These are phyloP conservation scores for Mycena leptocephala DNA, from an alignment of 768 basidiomycete genomes.

Conservation along the genomic window DNA sequence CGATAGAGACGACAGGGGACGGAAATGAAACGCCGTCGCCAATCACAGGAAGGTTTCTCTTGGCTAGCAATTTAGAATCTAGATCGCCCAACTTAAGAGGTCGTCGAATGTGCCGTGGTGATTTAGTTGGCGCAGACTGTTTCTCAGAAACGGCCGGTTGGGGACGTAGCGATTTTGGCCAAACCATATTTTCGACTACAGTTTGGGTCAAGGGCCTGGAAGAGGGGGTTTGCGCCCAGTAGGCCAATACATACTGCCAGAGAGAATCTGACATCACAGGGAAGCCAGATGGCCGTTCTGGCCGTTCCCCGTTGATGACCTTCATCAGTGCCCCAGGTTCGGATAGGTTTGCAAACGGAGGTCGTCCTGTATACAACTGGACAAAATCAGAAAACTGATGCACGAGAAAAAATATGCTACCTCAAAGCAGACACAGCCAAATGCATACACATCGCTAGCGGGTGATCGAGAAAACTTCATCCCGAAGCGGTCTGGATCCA, in stretches of 20 bases:
- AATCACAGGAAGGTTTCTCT: too few species aligned
- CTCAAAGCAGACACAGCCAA: constrained; percentile 52
- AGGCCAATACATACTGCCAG: background rate
- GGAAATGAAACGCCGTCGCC: background rate
- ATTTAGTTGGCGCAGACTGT: too few species aligned
- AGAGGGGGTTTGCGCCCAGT: background rate
- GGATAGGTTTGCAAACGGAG: constrained; percentile 6
- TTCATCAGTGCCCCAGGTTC: constrained; percentile 9
- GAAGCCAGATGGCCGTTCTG: background rate
- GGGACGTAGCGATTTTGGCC: background rate
- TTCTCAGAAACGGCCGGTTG: too few species aligned
- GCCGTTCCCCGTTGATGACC: constrained; percentile 6
- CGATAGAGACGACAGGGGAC: background rate
- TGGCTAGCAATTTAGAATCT: too few species aligned
- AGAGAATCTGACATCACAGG: background rate
- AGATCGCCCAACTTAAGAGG: too few species aligned
- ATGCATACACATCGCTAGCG: constrained; percentile 51
- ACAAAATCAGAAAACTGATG: background rate
- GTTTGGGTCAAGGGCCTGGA: background rate
- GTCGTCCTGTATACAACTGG: constrained; percentile 23
- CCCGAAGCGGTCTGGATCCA: constrained; percentile 47
- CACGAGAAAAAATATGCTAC: constrained; percentile 24
- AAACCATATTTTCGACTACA: constrained; percentile 2
- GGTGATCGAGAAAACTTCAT: constrained; percentile 42
- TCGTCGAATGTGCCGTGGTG: too few species aligned